Evolutionary conservation across 169 alveolate genomes (phyloP).

Genomic region (Pseudocohnilembus persalinus): DNA sequence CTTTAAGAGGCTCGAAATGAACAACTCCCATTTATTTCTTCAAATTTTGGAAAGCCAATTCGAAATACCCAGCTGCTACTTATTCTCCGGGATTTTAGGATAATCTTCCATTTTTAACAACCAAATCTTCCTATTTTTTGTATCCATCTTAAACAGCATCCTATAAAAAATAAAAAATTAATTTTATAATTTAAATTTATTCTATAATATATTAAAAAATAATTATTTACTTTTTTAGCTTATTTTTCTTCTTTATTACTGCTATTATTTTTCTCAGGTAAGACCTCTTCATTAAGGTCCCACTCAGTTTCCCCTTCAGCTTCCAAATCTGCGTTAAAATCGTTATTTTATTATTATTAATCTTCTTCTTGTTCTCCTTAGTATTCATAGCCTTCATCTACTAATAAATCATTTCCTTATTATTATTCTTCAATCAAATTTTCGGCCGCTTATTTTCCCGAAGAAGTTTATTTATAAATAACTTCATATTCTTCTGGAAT

Average conservation of each 20-base stretch:
- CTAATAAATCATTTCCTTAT: conserved; percentile 38
- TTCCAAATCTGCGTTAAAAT: conserved; percentile 36
- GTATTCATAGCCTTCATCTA: conserved; percentile 39
- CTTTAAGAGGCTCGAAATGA: conserved; percentile 29
- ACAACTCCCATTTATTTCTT: conserved; percentile 44
- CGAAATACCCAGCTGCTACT: conserved; percentile 39
- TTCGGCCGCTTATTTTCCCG: conserved; percentile 4
- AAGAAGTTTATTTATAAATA: neutral
- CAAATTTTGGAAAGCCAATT: conserved; percentile 35
- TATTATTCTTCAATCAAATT: conserved; percentile 38
- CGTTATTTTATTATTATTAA: conserved; percentile 44
- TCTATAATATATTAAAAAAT: too few species aligned
- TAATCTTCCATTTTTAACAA: conserved; percentile 40
- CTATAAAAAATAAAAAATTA: too few species aligned
- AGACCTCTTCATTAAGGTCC: neutral
- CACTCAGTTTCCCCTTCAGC: conserved; percentile 4
- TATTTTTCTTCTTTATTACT: too few species aligned
- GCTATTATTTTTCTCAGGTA: neutral
- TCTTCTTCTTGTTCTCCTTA: conserved; percentile 56
- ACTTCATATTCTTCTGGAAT: conserved; percentile 30
- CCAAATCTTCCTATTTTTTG: neutral
- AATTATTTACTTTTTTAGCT: too few species aligned
- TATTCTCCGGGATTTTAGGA: conserved; percentile 38
- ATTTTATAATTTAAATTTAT: too few species aligned
- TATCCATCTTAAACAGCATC: neutral